phyloP scores from a whole-genome alignment of 495 filamentous ascomycete species.

The Tuber indicum region DNA sequence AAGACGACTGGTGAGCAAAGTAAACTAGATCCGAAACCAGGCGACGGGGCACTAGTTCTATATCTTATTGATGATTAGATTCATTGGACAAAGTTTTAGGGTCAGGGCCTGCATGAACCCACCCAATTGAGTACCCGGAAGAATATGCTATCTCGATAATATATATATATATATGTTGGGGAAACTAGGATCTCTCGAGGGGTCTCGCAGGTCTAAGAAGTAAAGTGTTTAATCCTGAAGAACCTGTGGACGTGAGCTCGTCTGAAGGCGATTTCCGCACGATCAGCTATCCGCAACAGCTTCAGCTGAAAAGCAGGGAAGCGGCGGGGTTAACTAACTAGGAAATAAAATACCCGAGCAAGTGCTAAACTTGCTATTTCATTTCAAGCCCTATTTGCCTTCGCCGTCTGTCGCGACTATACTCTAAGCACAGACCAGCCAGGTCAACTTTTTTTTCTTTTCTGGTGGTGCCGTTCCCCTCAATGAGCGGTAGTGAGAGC shows the following conservation, averaged over 20 bases:
- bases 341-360: conserved; percentile 41
- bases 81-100: conserved; percentile 29
- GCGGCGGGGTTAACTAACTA: conserved; percentile 36
- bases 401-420: conserved; percentile 28
- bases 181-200: conserved; percentile 31
- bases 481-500: background rate
- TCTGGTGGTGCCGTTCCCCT: conserved; percentile 25
- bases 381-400: conserved; percentile 36
- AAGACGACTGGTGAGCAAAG: conserved; percentile 7
- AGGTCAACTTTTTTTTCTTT: conserved; percentile 23
- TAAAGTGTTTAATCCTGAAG: conserved; percentile 11
- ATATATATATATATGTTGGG: conserved; percentile 17
- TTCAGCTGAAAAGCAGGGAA: conserved; percentile 40
- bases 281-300: conserved; percentile 39
- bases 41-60: conserved; percentile 34
- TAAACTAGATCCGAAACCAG: conserved; percentile 28
- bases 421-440: conserved; percentile 32
- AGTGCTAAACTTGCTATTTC: conserved; percentile 42
- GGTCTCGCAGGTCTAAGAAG: conserved; percentile 28
- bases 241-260: conserved; percentile 34
- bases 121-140: conserved; percentile 36
- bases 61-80: conserved; percentile 37
- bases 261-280: conserved; percentile 33
- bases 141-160: conserved; percentile 22
- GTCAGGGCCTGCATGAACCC: conserved; percentile 12